Evolutionary conservation across 495 filamentous ascomycete species (phyloP), one percentile per base, ranked within the genome.

Genomic region (Cetradonia linearis): DNA sequence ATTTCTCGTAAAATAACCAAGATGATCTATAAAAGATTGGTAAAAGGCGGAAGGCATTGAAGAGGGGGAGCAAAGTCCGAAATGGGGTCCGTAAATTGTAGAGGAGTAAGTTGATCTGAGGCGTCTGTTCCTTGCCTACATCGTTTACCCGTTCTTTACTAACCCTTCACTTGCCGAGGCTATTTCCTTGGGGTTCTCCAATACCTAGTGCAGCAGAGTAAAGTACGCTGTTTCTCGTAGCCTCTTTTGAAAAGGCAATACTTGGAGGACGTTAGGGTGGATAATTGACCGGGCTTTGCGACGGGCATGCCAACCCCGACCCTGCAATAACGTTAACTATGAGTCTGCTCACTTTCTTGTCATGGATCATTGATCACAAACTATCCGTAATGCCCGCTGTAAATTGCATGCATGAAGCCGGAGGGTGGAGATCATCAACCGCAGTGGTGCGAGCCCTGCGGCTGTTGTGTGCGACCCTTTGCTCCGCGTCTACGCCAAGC

Each of bases 21-120:
- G 36, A 3, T 40, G 1, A 20, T 4, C 34, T 20, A 30, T n/a
- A 36, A 31, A 20, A 20, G 28, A 11, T 11, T n/a, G 30, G n/a
- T 31, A 27, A 38, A 42, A 9, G 14, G 14, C 13, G 27, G 48
- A 0, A 34, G 36, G 18, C 28, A 25, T 11, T 5, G 14, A 16
- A 37, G 20, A 38, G 18, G 25, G n/a, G 36, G 14, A 40, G n/a
- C 31, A 16, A 3, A 20, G 16, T 18, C n/a, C 6, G 23, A n/a
- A 8, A 1, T 13, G 23, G 23, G 46, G 18, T 53, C n/a, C 36
- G 58, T 60, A 60, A 60, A 47, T 47, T 30, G 58, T 60, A 60
- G 36, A 33, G 16, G 28, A 23, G 36, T 53, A 25, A 60, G 7
- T 14, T 16, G 37, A 20, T 23, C 50, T 34, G 18, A 16, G 31